These are phyloP conservation scores for Calonectria hawksworthii DNA, from an alignment of 2,329 filamentous ascomycete genomes.

Conservation along the genomic window DNA sequence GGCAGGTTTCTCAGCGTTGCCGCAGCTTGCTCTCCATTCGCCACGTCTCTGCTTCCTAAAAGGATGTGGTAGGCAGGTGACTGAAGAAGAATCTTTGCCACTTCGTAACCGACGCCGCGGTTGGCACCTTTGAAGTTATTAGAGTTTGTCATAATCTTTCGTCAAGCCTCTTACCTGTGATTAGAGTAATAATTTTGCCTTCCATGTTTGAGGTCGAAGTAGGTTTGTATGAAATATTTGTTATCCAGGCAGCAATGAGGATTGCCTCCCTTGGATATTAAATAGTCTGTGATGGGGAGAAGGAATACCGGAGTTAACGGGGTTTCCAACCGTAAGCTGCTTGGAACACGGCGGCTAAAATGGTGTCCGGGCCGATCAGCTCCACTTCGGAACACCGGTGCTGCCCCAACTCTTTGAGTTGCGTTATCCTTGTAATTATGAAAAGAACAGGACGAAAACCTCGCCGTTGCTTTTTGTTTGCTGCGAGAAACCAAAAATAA, in stretches of 20 bases:
- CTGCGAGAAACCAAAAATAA: not conserved
- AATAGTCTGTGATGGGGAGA: not conserved
- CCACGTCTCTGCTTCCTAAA: slow-evolving; percentile 9
- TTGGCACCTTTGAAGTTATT: slow-evolving; percentile 9
- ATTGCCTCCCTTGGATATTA: not conserved
- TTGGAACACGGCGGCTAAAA: not conserved
- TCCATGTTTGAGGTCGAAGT: not conserved
- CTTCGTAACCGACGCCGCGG: slow-evolving; percentile 14
- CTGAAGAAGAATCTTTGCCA: slow-evolving; percentile 13
- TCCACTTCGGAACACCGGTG: not conserved
- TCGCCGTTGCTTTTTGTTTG: too few species aligned
- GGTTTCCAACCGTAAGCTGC: not conserved
- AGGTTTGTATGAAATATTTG: not conserved
- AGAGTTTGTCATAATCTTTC: not conserved
- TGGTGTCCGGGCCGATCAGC: not conserved
- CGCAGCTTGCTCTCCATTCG: slow-evolving; percentile 11
- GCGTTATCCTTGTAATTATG: not conserved
- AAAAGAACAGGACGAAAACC: not conserved
- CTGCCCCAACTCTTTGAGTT: not conserved
- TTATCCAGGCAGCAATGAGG: not conserved
- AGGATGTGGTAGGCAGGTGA: slow-evolving; percentile 6
- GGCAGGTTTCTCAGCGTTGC: not conserved
- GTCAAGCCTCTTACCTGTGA: not conserved
- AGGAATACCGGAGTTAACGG: not conserved
- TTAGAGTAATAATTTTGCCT: slow-evolving; percentile 14